Conservation (phyloP, 2,329 filamentous ascomycete genomes). For the Aspergillus oerlinghausenensis region DNA sequence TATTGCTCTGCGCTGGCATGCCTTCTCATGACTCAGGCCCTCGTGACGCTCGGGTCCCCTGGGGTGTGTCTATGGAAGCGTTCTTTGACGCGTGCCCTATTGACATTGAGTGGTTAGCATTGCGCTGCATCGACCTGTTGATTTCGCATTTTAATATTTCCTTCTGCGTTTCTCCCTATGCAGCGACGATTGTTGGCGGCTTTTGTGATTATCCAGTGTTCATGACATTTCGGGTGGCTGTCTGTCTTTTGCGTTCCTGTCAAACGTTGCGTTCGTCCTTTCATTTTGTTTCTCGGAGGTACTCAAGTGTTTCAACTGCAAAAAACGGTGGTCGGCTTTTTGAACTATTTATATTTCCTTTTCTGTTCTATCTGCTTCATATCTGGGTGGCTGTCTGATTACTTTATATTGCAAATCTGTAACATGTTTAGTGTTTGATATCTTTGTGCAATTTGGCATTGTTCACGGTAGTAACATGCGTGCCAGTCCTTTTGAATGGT, state of each 20-base stretch:
- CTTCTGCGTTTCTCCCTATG: neutral
- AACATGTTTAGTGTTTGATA: slow-evolving; percentile 4
- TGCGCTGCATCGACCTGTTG: neutral
- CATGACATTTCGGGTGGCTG: slow-evolving; percentile 25
- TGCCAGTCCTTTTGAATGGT: neutral
- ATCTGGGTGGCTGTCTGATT: slow-evolving; percentile 40
- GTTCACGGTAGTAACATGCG: slow-evolving; percentile 4
- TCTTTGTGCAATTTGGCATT: slow-evolving; percentile 2
- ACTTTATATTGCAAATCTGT: slow-evolving; percentile 13
- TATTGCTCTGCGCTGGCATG: neutral
- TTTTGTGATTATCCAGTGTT: slow-evolving; percentile 6
- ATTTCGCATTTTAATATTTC: neutral
- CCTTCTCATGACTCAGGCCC: neutral
- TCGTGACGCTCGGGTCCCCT: neutral
- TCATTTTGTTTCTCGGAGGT: slow-evolving; percentile 1
- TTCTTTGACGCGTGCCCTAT: neutral
- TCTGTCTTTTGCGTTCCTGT: slow-evolving; percentile 13
- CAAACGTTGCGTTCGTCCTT: neutral
- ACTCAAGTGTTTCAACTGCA: neutral
- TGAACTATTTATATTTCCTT: slow-evolving; percentile 3
- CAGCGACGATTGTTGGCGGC: slow-evolving; percentile 1
- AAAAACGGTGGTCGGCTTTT: slow-evolving; percentile 12
- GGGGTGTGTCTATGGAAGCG: neutral
- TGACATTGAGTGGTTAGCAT: neutral
- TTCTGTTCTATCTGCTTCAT: slow-evolving; percentile 14